Percentiles rank a stretch among this genome's conserved stretches.
Conservation (phyloP, 257 asterid species). For the Hygrophila difformis region DNA sequence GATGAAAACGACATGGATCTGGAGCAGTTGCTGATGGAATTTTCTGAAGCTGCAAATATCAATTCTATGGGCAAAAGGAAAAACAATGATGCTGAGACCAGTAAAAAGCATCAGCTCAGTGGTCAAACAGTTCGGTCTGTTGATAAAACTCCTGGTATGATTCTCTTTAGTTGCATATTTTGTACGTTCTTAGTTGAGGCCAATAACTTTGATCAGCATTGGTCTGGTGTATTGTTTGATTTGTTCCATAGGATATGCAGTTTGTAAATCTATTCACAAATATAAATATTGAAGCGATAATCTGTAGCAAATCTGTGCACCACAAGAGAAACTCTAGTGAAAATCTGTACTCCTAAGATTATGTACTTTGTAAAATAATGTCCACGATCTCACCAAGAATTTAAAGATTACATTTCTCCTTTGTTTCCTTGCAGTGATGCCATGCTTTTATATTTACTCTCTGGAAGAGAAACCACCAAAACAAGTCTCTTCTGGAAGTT, state of each 20-base stretch:
- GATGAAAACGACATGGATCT: conserved; percentile 46
- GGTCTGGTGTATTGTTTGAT: too few species aligned
- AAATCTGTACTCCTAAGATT: background rate
- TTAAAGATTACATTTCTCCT: background rate
- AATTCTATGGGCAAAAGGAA: conserved; percentile 33
- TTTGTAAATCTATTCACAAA: too few species aligned
- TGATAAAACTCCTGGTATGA: conserved; percentile 61
- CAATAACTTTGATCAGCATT: background rate
- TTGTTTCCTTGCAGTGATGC: conserved; percentile 50
- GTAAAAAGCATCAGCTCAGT: conserved; percentile 20
- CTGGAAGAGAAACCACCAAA: conserved; percentile 51
- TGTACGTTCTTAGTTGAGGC: background rate
- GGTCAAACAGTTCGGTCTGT: conserved; percentile 24
- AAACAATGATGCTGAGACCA: conserved; percentile 23
- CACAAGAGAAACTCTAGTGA: background rate
- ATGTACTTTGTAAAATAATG: background rate
- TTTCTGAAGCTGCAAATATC: conserved; percentile 56
- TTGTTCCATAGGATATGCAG: too few species aligned
- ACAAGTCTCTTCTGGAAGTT: conserved; percentile 20
- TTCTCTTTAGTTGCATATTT: background rate
- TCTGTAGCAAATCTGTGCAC: too few species aligned
- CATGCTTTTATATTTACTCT: conserved; percentile 68
- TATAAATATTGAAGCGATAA: too few species aligned
- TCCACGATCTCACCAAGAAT: background rate
- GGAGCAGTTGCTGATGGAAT: conserved; percentile 67